A percentile compares a stretch with the other conserved stretches of the same genome.
Conservation (phyloP, 2,329 filamentous ascomycete genomes). For the Didymella pinodella region DNA sequence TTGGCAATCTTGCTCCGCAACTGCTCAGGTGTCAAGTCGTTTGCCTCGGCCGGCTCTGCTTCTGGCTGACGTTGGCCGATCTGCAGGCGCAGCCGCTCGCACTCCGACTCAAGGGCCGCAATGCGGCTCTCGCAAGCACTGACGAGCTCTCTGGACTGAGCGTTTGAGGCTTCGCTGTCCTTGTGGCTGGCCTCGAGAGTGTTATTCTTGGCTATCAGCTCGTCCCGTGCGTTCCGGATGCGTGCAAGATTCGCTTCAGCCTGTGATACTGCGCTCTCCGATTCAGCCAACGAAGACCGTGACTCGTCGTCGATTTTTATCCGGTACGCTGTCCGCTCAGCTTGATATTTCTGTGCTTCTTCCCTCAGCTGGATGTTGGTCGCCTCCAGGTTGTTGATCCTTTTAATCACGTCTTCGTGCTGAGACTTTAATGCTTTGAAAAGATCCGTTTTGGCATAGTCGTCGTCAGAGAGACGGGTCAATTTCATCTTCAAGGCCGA, state of each 20-base stretch:
- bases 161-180: conserved; percentile 72
- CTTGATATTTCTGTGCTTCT: conserved; percentile 83
- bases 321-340: conserved; percentile 84
- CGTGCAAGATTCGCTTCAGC: conserved; percentile 86
- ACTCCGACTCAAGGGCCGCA: conserved; percentile 79
- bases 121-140: conserved; percentile 83
- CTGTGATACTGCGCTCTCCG: conserved; percentile 81
- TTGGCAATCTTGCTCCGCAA: conserved; percentile 76
- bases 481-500: conserved; percentile 73
- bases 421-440: conserved; percentile 92
- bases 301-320: conserved; percentile 82
- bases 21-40: conserved; percentile 72
- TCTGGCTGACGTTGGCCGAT: conserved; percentile 56
- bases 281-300: conserved; percentile 74
- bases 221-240: conserved; percentile 84
- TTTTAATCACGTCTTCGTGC: conserved; percentile 90
- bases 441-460: conserved; percentile 89
- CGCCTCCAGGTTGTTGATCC: conserved; percentile 89
- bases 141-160: conserved; percentile 81
- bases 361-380: conserved; percentile 84
- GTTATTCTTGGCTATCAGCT: conserved; percentile 80
- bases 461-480: conserved; percentile 83
- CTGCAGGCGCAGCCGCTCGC: conserved; percentile 71
- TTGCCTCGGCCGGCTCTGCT: conserved; percentile 54
- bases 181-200: conserved; percentile 82